Evolutionary conservation across 495 filamentous ascomycete species (phyloP).

Genomic region (Letharia lupina): DNA sequence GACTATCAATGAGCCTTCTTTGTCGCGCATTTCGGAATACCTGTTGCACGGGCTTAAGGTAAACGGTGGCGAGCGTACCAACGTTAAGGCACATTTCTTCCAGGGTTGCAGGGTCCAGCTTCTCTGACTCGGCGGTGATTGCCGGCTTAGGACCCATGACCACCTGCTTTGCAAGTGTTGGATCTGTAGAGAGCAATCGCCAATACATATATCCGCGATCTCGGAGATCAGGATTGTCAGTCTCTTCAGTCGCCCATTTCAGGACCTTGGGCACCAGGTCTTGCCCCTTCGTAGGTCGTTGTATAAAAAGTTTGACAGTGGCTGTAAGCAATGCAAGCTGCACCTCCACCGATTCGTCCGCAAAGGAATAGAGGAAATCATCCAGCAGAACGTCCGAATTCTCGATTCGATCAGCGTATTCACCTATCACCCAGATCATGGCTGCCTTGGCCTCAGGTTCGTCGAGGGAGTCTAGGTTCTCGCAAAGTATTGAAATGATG

Average conservation of each 20-base stretch:
- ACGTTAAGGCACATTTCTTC: constrained; percentile 97
- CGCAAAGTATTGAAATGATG: constrained; percentile 91
- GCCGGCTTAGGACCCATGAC: constrained; percentile 97
- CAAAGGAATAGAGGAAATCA: constrained; percentile 88
- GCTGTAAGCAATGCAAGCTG: constrained; percentile 92
- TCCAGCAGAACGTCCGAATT: constrained; percentile 90
- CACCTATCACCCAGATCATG: constrained; percentile 99
- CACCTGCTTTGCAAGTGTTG: constrained; percentile 72
- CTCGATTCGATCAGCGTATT: constrained; percentile 95
- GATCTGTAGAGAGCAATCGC: constrained; percentile 91
- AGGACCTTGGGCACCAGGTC: constrained; percentile 90
- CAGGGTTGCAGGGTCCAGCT: constrained; percentile 80
- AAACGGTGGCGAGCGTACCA: constrained; percentile 92
- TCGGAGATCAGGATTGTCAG: constrained; percentile 92
- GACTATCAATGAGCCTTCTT: constrained; percentile 65
- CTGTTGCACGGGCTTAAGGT: constrained; percentile 93
- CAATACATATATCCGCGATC: constrained; percentile 99
- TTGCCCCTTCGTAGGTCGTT: constrained; percentile 89
- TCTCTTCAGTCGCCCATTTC: constrained; percentile 98
- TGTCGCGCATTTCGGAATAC: constrained; percentile 91
- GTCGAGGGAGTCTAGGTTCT: constrained; percentile 92
- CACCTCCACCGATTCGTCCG: constrained; percentile 89
- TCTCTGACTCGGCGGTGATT: constrained; percentile 94
- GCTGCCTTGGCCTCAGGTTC: constrained; percentile 98
- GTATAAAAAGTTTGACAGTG: constrained; percentile 97